These are phyloP conservation scores for Oryza glumipatula DNA, from an alignment of 176 grass and related monocot genomes.

Conservation along the genomic window DNA sequence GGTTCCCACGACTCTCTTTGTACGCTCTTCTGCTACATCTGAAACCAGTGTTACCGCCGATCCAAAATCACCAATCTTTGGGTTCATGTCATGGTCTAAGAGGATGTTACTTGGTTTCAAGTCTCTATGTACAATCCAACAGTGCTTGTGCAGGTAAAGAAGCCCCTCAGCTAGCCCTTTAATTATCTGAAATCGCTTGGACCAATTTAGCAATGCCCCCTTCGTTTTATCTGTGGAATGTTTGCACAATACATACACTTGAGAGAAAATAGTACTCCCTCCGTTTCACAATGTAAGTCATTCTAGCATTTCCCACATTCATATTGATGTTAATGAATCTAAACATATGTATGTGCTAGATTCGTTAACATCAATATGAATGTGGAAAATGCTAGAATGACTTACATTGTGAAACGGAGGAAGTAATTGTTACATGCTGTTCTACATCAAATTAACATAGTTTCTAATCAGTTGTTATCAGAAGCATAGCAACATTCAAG, in stretches of 20 bases:
- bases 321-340: no score
- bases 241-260: background rate
- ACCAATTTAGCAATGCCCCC: slow-evolving; percentile 15
- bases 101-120: slow-evolving; percentile 48
- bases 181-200: slow-evolving; percentile 48
- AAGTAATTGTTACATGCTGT: no score
- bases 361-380: no score
- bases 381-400: background rate
- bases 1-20: slow-evolving; percentile 50
- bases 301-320: no score
- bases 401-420: no score
- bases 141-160: slow-evolving; percentile 55
- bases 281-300: no score
- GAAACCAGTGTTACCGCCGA: slow-evolving; percentile 40
- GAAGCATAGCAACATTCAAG: no score
- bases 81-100: slow-evolving; percentile 41
- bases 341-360: no score
- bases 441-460: no score
- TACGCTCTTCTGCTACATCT: slow-evolving; percentile 29
- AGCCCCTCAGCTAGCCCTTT: slow-evolving; percentile 46
- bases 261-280: background rate
- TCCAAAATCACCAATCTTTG: slow-evolving; percentile 52
- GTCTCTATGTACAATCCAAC: slow-evolving; percentile 51
- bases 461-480: no score
- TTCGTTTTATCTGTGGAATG: slow-evolving; percentile 21